Percentiles rank a stretch among this genome's conserved stretches.
These are phyloP conservation scores for Xenosphaeropsis pyriputrescens DNA, from an alignment of 2,329 filamentous ascomycete genomes.

Conservation along the genomic window DNA sequence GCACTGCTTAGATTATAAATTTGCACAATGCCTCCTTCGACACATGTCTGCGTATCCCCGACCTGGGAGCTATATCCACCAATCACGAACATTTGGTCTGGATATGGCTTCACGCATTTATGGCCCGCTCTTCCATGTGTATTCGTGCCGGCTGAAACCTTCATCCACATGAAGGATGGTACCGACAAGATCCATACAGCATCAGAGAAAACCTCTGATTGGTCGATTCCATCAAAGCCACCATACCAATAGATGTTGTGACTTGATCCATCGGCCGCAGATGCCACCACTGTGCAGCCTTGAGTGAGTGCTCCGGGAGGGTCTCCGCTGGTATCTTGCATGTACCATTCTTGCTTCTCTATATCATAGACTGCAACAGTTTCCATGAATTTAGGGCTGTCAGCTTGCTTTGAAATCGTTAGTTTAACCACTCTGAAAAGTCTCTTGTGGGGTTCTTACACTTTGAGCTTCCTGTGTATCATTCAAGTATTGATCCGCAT, in stretches of 20 bases:
- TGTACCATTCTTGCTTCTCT: slow-evolving; percentile 48
- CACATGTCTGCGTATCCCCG: slow-evolving; percentile 22
- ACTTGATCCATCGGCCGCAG: slow-evolving; percentile 55
- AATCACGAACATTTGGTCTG: slow-evolving; percentile 66
- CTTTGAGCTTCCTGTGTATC: slow-evolving; percentile 22
- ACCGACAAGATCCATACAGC: slow-evolving; percentile 73
- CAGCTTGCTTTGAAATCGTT: slow-evolving; percentile 29
- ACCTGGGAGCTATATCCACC: slow-evolving; percentile 42
- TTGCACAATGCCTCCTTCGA: slow-evolving; percentile 36
- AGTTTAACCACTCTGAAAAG: slow-evolving; percentile 5
- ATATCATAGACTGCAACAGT: slow-evolving; percentile 69
- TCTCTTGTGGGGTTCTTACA: slow-evolving; percentile 15
- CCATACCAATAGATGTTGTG: slow-evolving; percentile 81
- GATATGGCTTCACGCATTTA: slow-evolving; percentile 60
- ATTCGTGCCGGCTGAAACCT: slow-evolving; percentile 27
- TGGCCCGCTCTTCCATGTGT: slow-evolving; percentile 54
- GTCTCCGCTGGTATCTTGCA: slow-evolving; percentile 48
- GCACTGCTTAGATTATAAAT: slow-evolving; percentile 62
- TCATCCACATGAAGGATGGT: slow-evolving; percentile 69
- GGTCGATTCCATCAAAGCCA: slow-evolving; percentile 45
- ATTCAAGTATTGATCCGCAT: slow-evolving; percentile 1
- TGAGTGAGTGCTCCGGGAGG: slow-evolving; percentile 42
- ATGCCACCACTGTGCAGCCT: slow-evolving; percentile 62
- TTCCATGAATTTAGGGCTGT: slow-evolving; percentile 57
- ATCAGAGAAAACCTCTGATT: slow-evolving; percentile 29